phyloP scores from a whole-genome alignment of 2,329 filamentous ascomycete genomes.

The Diaporthe caulivora region DNA sequence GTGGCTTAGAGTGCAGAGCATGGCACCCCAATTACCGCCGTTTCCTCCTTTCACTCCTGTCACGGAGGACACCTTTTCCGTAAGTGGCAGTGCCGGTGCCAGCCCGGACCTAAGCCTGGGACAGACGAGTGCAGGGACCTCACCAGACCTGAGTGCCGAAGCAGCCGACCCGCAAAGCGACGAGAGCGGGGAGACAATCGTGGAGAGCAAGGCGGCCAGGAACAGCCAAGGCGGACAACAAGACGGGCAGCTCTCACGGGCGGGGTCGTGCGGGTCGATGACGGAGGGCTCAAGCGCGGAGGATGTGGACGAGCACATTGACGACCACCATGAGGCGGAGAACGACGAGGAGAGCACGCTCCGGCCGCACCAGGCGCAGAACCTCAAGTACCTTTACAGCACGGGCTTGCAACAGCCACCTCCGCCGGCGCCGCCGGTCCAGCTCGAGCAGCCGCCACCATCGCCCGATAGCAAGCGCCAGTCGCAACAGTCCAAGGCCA shows the following conservation, averaged over 20 bases:
- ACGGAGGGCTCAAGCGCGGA: slow-evolving; percentile 29
- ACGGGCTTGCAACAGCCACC: slow-evolving; percentile 18
- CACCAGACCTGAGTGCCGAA: slow-evolving; percentile 30
- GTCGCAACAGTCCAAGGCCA: slow-evolving; percentile 25
- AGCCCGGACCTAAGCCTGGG: slow-evolving; percentile 36
- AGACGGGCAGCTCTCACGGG: slow-evolving; percentile 34
- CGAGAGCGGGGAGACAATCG: slow-evolving; percentile 6
- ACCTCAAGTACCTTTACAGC: slow-evolving; percentile 33
- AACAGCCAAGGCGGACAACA: slow-evolving; percentile 19
- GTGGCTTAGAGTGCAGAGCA: slow-evolving; percentile 38
- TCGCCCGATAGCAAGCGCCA: not conserved
- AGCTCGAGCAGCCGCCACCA: slow-evolving; percentile 10
- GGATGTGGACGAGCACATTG: slow-evolving; percentile 26
- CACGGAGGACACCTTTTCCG: slow-evolving; percentile 36
- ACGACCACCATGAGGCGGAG: slow-evolving; percentile 29
- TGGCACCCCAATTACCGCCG: slow-evolving; percentile 39
- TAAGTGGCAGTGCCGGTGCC: slow-evolving; percentile 19
- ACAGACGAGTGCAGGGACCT: slow-evolving; percentile 24
- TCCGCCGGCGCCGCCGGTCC: not conserved
- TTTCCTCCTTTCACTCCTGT: slow-evolving; percentile 40
- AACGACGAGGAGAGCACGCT: slow-evolving; percentile 36
- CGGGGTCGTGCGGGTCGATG: slow-evolving; percentile 29
- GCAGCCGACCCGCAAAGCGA: slow-evolving; percentile 10
- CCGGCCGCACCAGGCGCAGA: slow-evolving; percentile 34
- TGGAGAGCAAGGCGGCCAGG: not conserved